These are phyloP conservation scores for Acer negundo DNA, from an alignment of 345 rosid species.

Conservation along the genomic window DNA sequence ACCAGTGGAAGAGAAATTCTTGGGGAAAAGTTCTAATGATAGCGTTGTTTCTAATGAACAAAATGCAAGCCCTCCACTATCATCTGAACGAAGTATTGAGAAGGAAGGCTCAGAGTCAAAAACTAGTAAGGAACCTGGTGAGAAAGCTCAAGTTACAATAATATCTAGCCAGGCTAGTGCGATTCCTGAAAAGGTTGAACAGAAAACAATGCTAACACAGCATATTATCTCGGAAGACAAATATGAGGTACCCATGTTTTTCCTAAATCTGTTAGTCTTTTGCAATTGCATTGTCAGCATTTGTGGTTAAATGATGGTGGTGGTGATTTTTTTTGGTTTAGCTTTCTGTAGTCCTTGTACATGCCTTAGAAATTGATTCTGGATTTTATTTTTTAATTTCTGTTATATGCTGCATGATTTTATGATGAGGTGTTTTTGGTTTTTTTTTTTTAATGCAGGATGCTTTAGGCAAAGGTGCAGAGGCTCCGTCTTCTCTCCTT, in stretches of 20 bases:
- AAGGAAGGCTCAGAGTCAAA: slow-evolving; percentile 36
- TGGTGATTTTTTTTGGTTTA: neutral
- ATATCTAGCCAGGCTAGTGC: slow-evolving; percentile 26
- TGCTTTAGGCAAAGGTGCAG: slow-evolving; percentile 31
- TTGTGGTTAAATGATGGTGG: neutral
- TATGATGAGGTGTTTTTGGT: neutral
- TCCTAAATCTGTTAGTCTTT: neutral
- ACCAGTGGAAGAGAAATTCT: slow-evolving; percentile 34
- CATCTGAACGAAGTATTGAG: slow-evolving; percentile 33
- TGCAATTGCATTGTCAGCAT: neutral
- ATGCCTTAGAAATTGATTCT: neutral
- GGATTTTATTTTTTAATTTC: neutral
- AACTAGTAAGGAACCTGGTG: slow-evolving; percentile 32
- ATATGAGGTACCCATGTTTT: slow-evolving; percentile 42
- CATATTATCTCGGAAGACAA: slow-evolving; percentile 23
- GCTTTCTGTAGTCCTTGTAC: neutral
- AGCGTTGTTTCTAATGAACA: slow-evolving; percentile 33
- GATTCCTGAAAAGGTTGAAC: slow-evolving; percentile 28
- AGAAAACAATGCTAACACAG: slow-evolving; percentile 22
- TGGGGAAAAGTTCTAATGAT: slow-evolving; percentile 24
- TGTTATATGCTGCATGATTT: slow-evolving; percentile 1
- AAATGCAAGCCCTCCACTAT: slow-evolving; percentile 26
- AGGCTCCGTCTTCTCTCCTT: slow-evolving; percentile 59
- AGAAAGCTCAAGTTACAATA: slow-evolving; percentile 35
- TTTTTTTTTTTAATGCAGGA: slow-evolving; percentile 37